Conservation (phyloP, 169 alveolate genomes). For the Eimeria maxima region DNA sequence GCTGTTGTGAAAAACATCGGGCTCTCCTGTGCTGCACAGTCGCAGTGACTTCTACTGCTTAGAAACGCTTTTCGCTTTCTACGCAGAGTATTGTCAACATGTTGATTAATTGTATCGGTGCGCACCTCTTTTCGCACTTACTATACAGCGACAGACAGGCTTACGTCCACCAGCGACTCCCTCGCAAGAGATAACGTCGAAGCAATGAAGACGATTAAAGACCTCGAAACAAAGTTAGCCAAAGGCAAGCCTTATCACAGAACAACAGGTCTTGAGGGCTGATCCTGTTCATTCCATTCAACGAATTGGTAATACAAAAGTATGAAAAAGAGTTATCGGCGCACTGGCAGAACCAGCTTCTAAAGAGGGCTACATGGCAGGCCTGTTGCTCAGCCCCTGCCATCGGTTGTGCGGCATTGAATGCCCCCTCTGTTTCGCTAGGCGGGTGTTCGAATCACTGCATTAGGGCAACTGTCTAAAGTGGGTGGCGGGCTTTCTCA, state of each 20-base stretch:
- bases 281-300: neutral
- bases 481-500: neutral
- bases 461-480: neutral
- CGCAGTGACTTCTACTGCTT: neutral
- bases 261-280: neutral
- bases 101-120: neutral
- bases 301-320: neutral
- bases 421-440: neutral
- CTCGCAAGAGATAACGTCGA: conserved; percentile 53
- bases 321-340: neutral
- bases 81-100: neutral
- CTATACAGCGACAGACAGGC: conserved; percentile 52
- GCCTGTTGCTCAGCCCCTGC: neutral
- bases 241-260: conserved; percentile 35
- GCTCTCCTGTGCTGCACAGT: neutral
- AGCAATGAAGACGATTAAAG: conserved; percentile 63
- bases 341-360: neutral
- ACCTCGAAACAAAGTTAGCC: conserved; percentile 46
- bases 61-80: neutral
- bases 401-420: neutral
- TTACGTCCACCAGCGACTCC: conserved; percentile 70
- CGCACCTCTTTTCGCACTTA: neutral
- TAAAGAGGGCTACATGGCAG: neutral
- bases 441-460: neutral
- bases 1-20: neutral